These are phyloP conservation scores for Colletotrichum chrysophilum DNA, from an alignment of 2,329 filamentous ascomycete species.

Conservation along the genomic window DNA sequence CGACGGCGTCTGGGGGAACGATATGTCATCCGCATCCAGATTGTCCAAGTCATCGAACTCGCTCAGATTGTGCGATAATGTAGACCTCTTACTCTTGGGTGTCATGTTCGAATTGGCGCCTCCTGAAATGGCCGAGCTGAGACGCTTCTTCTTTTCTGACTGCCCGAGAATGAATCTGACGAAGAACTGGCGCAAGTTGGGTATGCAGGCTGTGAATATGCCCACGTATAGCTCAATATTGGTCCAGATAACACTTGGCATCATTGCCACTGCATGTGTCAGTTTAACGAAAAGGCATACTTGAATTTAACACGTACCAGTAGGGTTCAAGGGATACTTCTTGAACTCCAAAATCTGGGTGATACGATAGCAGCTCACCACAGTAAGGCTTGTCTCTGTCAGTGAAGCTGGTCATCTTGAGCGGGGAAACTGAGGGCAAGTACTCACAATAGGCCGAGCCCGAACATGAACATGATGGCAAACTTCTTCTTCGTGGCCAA, in stretches of 20 bases:
- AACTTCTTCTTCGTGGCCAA: conserved; percentile 1
- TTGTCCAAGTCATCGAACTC: background rate
- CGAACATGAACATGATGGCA: conserved; percentile 2
- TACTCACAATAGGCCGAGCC: conserved; percentile 12
- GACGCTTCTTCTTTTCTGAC: conserved; percentile 8
- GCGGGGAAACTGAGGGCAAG: rapidly evolving
- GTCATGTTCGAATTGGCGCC: background rate
- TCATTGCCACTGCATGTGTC: background rate
- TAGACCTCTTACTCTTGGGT: background rate
- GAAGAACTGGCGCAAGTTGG: conserved; percentile 14
- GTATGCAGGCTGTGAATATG: conserved; percentile 10
- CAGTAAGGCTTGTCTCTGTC: background rate
- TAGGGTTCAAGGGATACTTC: background rate
- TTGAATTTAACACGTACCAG: background rate
- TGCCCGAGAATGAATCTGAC: conserved; percentile 1
- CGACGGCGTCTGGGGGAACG: background rate
- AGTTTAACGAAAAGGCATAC: background rate
- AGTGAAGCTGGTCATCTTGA: background rate
- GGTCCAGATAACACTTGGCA: conserved; percentile 3
- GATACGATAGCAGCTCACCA: background rate
- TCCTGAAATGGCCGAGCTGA: background rate
- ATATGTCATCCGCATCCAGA: background rate
- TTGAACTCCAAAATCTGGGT: background rate
- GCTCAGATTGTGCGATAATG: background rate
- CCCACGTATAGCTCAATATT: conserved; percentile 7